phyloP scores from a whole-genome alignment of 2,329 filamentous ascomycete species.

The Sporothrix euskadiensis region DNA sequence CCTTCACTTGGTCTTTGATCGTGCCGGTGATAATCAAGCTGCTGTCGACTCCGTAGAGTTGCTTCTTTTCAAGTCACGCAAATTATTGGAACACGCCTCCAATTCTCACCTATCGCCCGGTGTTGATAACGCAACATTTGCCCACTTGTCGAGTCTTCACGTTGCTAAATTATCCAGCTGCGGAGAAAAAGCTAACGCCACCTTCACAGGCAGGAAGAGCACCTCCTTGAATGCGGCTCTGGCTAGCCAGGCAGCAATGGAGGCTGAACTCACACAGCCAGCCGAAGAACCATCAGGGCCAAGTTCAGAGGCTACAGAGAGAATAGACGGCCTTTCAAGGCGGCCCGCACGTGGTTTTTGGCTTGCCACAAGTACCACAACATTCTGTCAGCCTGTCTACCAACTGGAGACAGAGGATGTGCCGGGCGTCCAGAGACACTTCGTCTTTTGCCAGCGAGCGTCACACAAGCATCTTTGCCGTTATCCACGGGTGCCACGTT shows the following conservation, averaged over 20 bases:
- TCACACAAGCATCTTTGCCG: background rate
- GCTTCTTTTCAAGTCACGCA: background rate
- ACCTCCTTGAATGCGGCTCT: background rate
- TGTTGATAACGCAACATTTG: background rate
- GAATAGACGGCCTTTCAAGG: background rate
- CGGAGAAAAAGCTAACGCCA: background rate
- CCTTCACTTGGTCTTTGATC: background rate
- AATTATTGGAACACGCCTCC: background rate
- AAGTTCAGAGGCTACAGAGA: background rate
- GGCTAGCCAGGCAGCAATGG: constrained; percentile 20
- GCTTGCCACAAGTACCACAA: background rate
- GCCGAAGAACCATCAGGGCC: background rate
- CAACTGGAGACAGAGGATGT: background rate
- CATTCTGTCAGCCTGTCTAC: background rate
- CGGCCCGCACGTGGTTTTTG: background rate
- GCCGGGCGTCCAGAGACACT: background rate
- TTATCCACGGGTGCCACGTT: constrained; percentile 15
- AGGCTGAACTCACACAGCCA: background rate
- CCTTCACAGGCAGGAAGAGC: background rate
- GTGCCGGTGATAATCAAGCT: background rate
- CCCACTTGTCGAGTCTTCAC: background rate
- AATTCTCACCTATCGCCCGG: background rate
- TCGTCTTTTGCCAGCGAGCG: background rate
- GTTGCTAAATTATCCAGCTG: background rate
- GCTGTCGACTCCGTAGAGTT: background rate